Conservation (phyloP, 2,329 filamentous ascomycete species). For the Blumeria graminis region DNA sequence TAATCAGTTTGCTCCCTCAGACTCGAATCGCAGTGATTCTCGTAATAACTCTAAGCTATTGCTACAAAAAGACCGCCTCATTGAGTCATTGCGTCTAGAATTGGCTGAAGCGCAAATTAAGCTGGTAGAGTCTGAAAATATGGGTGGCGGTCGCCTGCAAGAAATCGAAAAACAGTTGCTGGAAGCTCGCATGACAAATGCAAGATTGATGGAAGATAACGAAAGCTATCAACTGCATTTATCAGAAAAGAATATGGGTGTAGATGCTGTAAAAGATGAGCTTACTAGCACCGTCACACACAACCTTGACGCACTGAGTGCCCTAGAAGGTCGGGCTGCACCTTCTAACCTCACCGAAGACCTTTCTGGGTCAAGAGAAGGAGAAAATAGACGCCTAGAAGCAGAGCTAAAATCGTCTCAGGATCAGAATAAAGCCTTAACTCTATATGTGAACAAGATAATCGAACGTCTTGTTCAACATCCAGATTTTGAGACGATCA, state of each 20-base stretch:
- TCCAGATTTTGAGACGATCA: constrained; percentile 81
- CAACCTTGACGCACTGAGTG: constrained; percentile 39
- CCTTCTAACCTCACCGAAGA: constrained; percentile 64
- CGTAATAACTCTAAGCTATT: constrained; percentile 74
- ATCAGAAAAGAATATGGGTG: constrained; percentile 84
- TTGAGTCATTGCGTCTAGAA: constrained; percentile 76
- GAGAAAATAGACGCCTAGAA: constrained; percentile 46
- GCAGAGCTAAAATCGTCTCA: constrained; percentile 54
- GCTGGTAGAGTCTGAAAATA: constrained; percentile 79
- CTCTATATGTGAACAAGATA: constrained; percentile 96
- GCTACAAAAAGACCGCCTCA: constrained; percentile 87
- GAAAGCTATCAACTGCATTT: constrained; percentile 92
- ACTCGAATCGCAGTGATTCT: constrained; percentile 68
- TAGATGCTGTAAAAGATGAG: constrained; percentile 65
- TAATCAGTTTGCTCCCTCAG: constrained; percentile 67
- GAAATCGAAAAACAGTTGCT: constrained; percentile 80
- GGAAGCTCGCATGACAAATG: constrained; percentile 87
- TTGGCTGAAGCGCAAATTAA: constrained; percentile 74
- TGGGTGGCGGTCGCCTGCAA: constrained; percentile 64
- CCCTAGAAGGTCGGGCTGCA: constrained; percentile 31
- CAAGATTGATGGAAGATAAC: constrained; percentile 91
- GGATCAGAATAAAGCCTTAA: constrained; percentile 92
- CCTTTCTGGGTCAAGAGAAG: constrained; percentile 45
- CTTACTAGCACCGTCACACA: constrained; percentile 39
- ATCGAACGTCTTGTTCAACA: constrained; percentile 86